Percentiles rank a stretch among this genome's conserved stretches.
Evolutionary conservation across 2,329 filamentous ascomycete species (phyloP).

Genomic region (Coniochaeta sp.): DNA sequence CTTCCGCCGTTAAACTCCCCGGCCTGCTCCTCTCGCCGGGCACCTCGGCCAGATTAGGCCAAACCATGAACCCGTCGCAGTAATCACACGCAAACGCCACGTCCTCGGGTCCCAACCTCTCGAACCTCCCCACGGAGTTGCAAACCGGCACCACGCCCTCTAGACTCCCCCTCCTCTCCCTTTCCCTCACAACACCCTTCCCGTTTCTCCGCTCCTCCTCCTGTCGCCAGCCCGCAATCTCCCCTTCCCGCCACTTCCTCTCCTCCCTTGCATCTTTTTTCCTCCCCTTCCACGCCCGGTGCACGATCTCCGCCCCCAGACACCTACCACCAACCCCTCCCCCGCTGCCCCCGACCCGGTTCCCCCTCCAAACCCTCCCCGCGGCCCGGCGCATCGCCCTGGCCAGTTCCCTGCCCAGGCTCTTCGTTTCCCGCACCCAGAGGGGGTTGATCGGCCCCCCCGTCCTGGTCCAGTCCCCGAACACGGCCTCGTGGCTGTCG

Average conservation of each 20-base stretch:
- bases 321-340: constrained; percentile 23
- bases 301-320: constrained; percentile 49
- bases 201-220: constrained; percentile 8
- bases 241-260: constrained; percentile 7
- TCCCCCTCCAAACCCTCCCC: constrained; percentile 45
- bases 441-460: constrained; percentile 48
- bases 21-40: constrained; percentile 35
- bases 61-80: constrained; percentile 53
- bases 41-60: constrained; percentile 48
- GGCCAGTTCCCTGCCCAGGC: constrained; percentile 44
- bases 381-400: constrained; percentile 52
- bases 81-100: constrained; percentile 55
- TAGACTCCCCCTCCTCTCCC: constrained; percentile 18
- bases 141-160: constrained; percentile 44
- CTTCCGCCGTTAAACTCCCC: constrained; percentile 14
- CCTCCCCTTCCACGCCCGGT: constrained; percentile 38
- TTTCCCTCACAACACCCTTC: constrained; percentile 5
- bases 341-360: constrained; percentile 37
- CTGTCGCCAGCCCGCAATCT: constrained; percentile 15
- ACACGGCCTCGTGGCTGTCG: constrained; percentile 37
- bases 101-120: constrained; percentile 46
- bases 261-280: constrained; percentile 25
- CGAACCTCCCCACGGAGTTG: constrained; percentile 46
- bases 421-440: constrained; percentile 47
- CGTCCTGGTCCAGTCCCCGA: constrained; percentile 47